These are phyloP conservation scores for Herpotrichia juniperi DNA, from an alignment of 2,329 filamentous ascomycete genomes.

Conservation along the genomic window DNA sequence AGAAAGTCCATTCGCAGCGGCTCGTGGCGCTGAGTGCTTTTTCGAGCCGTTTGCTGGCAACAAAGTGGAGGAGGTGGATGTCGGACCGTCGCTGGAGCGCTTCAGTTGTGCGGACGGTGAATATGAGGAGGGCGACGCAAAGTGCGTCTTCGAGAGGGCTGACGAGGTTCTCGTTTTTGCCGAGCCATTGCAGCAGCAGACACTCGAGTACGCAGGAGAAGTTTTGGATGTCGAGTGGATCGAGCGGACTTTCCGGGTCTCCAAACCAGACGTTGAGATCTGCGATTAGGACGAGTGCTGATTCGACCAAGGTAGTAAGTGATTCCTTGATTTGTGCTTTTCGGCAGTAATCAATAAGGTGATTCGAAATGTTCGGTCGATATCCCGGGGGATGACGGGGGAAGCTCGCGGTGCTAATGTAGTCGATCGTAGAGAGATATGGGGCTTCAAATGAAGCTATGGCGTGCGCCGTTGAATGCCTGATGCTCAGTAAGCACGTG, in stretches of 20 bases:
- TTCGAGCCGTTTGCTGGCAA: conserved; percentile 40
- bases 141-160: conserved; percentile 42
- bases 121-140: conserved; percentile 45
- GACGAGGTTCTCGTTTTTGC: conserved; percentile 28
- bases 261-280: conserved; percentile 43
- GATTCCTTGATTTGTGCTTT: conserved; percentile 34
- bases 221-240: conserved; percentile 45
- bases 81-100: conserved; percentile 33
- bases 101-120: conserved; percentile 43
- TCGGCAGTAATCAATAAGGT: conserved; percentile 37
- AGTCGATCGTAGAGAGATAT: conserved; percentile 36
- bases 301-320: conserved; percentile 34
- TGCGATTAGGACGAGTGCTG: conserved; percentile 37
- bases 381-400: conserved; percentile 40
- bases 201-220: conserved; percentile 42
- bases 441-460: conserved; percentile 42
- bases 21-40: conserved; percentile 42
- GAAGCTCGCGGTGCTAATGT: conserved; percentile 31
- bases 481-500: conserved; percentile 47
- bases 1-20: conserved; percentile 34
- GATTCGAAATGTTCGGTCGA: conserved; percentile 31
- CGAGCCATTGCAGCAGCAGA: conserved; percentile 38
- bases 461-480: conserved; percentile 47
- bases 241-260: conserved; percentile 34
- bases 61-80: conserved; percentile 35